A percentile compares a stretch with the other conserved stretches of the same genome.
Evolutionary conservation across 148 eudicot genomes (phyloP).

Genomic region (Silene latifolia): DNA sequence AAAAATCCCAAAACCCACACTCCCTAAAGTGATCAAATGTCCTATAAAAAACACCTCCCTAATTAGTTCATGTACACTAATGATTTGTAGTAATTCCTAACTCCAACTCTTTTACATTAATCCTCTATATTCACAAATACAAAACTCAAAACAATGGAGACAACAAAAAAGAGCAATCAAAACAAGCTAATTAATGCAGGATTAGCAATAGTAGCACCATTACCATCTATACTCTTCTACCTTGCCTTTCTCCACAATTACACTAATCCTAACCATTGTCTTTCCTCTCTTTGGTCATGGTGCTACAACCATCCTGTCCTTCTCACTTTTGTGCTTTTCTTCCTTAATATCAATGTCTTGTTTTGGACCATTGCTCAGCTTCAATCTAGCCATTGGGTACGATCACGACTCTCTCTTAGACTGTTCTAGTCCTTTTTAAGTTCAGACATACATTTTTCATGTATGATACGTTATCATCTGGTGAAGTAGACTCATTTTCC

Average conservation of each 20-base stretch:
- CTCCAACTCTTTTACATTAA: background rate
- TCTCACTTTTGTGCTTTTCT: constrained; percentile 61
- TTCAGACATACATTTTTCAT: too few species aligned
- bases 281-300: constrained; percentile 60
- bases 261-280: constrained; percentile 16
- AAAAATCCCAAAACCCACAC: too few species aligned
- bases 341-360: constrained; percentile 65
- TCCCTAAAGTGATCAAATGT: too few species aligned
- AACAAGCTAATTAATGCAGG: constrained; percentile 49
- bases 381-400: constrained; percentile 88
- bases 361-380: constrained; percentile 73
- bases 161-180: constrained; percentile 7
- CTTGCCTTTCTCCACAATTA: constrained; percentile 46
- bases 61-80: background rate
- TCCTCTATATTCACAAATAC: background rate
- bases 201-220: constrained; percentile 56
- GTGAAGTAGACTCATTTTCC: too few species aligned
- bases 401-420: background rate
- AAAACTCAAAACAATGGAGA: constrained; percentile 12
- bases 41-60: constrained; percentile 12
- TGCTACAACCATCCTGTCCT: constrained; percentile 75
- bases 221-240: constrained; percentile 74
- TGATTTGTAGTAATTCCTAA: background rate
- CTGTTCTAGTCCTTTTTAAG: too few species aligned
- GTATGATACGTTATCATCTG: too few species aligned